Evolutionary conservation across 306 rosid species (phyloP).

Genomic region (Cicer cuneatum): DNA sequence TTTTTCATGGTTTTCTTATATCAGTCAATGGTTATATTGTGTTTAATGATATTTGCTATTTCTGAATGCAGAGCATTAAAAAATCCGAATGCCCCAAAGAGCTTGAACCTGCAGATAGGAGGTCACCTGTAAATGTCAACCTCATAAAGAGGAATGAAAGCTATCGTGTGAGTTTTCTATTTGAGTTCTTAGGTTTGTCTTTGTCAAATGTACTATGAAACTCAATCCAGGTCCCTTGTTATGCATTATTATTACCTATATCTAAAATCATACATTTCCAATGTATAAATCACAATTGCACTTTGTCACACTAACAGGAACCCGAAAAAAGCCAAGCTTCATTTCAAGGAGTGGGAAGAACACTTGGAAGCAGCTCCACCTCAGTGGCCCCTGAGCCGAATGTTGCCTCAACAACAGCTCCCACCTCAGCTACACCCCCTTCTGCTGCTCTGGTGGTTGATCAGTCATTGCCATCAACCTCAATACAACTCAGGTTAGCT

Average conservation of each 20-base stretch:
- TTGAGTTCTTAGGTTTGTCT: slow-evolving; percentile 28
- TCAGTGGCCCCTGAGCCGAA: slow-evolving; percentile 57
- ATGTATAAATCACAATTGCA: slow-evolving; percentile 1
- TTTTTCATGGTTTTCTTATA: slow-evolving; percentile 7
- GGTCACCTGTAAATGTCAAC: slow-evolving; percentile 82
- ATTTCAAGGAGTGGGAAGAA: slow-evolving; percentile 95
- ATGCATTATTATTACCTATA: slow-evolving; percentile 19
- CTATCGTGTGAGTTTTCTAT: slow-evolving; percentile 72
- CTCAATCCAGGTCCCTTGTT: neutral
- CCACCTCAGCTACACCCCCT: slow-evolving; percentile 53
- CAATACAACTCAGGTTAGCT: slow-evolving; percentile 87
- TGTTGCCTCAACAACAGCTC: slow-evolving; percentile 44
- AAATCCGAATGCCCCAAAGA: slow-evolving; percentile 94
- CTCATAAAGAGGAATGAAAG: slow-evolving; percentile 84
- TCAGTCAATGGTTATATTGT: neutral
- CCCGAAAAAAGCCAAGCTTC: slow-evolving; percentile 65
- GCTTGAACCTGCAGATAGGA: slow-evolving; percentile 87
- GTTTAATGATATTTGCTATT: slow-evolving; percentile 31
- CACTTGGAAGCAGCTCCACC: slow-evolving; percentile 85
- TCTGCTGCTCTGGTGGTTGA: slow-evolving; percentile 66
- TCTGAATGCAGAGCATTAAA: slow-evolving; percentile 77
- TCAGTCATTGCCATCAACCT: slow-evolving; percentile 74
- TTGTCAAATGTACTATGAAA: slow-evolving; percentile 26
- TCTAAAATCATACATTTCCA: neutral
- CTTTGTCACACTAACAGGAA: slow-evolving; percentile 61